Conservation (phyloP, 1,284 basidiomycete genomes). For the Meira miltonrushii region DNA sequence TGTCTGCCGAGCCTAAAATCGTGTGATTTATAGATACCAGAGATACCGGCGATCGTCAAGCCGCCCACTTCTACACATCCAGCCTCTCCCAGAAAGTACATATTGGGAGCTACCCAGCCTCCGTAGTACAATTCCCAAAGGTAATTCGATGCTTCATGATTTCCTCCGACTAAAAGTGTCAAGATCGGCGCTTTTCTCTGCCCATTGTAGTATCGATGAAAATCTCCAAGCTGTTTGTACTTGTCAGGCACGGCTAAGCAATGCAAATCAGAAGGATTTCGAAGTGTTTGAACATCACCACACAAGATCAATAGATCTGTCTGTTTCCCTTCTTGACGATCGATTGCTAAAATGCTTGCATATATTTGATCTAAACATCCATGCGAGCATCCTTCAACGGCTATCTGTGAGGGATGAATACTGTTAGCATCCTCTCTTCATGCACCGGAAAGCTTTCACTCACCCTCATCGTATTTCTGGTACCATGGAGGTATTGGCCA, state of each 20-base stretch:
- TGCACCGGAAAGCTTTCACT: neutral
- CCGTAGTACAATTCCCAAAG: slow-evolving; percentile 75
- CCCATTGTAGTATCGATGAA: slow-evolving; percentile 75
- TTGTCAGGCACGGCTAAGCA: slow-evolving; percentile 88
- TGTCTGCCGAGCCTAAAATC: slow-evolving; percentile 61
- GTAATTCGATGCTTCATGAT: slow-evolving; percentile 96
- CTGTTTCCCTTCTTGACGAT: slow-evolving; percentile 59
- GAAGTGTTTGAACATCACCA: slow-evolving; percentile 85
- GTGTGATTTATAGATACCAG: slow-evolving; percentile 81
- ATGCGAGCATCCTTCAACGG: slow-evolving; percentile 92
- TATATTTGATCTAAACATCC: slow-evolving; percentile 67
- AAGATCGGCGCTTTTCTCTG: slow-evolving; percentile 73
- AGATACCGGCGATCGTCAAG: slow-evolving; percentile 77
- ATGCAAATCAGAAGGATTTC: slow-evolving; percentile 77
- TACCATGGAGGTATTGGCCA: neutral
- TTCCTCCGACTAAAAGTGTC: slow-evolving; percentile 93
- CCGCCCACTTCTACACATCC: slow-evolving; percentile 78
- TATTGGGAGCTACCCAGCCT: slow-evolving; percentile 78
- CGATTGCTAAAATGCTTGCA: slow-evolving; percentile 59
- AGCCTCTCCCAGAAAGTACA: slow-evolving; percentile 90
- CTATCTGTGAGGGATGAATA: slow-evolving; percentile 60
- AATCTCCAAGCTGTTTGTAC: slow-evolving; percentile 72
- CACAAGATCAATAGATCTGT: slow-evolving; percentile 77
- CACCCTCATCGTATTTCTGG: neutral
- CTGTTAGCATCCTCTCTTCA: neutral